phyloP scores from a whole-genome alignment of 345 rosid species.

The Pistacia integerrima region DNA sequence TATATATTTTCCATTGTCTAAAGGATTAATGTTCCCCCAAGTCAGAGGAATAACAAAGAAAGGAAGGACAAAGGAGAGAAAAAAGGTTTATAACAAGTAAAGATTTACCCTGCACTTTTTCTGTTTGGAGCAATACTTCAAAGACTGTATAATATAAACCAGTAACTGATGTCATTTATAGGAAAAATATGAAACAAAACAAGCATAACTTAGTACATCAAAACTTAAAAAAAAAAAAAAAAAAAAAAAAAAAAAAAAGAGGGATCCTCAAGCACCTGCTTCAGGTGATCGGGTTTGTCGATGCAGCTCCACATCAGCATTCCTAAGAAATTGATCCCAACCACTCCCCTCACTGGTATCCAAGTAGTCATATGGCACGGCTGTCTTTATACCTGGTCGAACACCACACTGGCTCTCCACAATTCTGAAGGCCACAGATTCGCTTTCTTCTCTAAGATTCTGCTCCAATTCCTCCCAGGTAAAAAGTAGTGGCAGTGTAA shows the following conservation, averaged over 20 bases:
- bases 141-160: constrained; percentile 48
- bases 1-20: too few relatives aligned
- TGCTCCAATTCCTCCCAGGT: constrained; percentile 79
- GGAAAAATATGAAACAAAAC: constrained; percentile 67
- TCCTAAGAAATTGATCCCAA: constrained; percentile 74
- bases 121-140: too few relatives aligned
- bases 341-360: constrained; percentile 71
- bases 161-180: too few relatives aligned
- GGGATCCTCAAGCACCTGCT: constrained; percentile 31
- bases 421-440: constrained; percentile 53
- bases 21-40: too few relatives aligned
- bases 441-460: constrained; percentile 24
- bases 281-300: constrained; percentile 27
- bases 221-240: neutral
- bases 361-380: constrained; percentile 71
- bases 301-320: constrained; percentile 53
- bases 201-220: neutral
- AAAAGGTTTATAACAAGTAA: too few relatives aligned
- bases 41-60: too few relatives aligned
- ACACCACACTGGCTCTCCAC: constrained; percentile 62
- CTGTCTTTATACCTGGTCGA: constrained; percentile 68
- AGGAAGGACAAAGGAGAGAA: too few relatives aligned
- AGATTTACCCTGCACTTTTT: too few relatives aligned
- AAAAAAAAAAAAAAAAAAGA: neutral
- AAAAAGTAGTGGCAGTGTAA: constrained; percentile 70